Conservation (phyloP, 179 eudicot genomes). For the Pouteria campechiana region DNA sequence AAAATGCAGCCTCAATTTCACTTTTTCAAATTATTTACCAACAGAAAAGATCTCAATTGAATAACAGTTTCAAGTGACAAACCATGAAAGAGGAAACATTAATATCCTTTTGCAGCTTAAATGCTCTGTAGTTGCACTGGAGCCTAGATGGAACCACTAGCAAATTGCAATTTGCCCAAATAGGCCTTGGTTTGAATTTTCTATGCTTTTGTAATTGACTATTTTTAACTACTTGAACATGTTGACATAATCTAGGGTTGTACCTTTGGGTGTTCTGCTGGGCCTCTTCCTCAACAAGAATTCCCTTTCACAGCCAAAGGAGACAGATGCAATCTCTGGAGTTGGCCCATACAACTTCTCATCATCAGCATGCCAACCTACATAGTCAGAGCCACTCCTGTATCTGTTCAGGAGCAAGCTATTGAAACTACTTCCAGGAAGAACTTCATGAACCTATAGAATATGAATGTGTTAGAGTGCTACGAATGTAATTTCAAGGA, state of each 20-base stretch:
- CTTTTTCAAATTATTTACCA: no score
- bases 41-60: no score
- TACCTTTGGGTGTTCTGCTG: constrained; percentile 23
- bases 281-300: constrained; percentile 62
- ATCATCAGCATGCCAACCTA: constrained; percentile 97
- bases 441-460: constrained; percentile 55
- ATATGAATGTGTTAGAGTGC: no score
- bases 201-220: neutral
- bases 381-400: constrained; percentile 72
- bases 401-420: constrained; percentile 78
- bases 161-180: no score
- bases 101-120: no score
- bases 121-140: no score
- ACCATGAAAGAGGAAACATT: no score
- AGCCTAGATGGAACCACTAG: no score
- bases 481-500: no score
- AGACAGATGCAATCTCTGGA: constrained; percentile 83
- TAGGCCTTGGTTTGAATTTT: no score
- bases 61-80: no score
- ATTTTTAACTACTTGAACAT: neutral
- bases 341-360: constrained; percentile 89
- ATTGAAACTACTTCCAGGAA: constrained; percentile 78
- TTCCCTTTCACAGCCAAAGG: constrained; percentile 93
- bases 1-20: no score
- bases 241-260: neutral